phyloP scores from a whole-genome alignment of 345 rosid genomes.

The Corchorus olitorius region DNA sequence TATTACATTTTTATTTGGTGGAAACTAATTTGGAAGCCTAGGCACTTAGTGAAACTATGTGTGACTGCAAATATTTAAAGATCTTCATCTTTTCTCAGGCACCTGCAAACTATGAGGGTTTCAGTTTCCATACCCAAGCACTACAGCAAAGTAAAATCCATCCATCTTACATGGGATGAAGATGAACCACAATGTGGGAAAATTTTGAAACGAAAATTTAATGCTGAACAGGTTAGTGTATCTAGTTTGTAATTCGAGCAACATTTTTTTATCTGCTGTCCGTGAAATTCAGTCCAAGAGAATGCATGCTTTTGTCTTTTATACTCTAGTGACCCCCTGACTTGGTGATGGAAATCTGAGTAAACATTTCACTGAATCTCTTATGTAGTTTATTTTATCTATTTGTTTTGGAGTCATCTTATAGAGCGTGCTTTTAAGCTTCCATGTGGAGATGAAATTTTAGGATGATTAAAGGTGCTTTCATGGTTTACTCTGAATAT shows the following conservation, averaged over 20 bases:
- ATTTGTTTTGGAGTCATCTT: constrained; percentile 3
- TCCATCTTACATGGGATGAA: constrained; percentile 92
- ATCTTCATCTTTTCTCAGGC: constrained; percentile 46
- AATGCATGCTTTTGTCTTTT: not conserved
- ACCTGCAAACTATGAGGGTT: constrained; percentile 70
- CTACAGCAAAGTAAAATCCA: constrained; percentile 79
- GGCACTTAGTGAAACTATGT: not conserved
- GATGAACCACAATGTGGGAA: constrained; percentile 89
- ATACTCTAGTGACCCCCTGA: not conserved
- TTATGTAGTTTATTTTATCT: not conserved
- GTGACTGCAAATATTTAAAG: not conserved
- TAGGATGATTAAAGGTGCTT: not conserved
- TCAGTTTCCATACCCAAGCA: constrained; percentile 77
- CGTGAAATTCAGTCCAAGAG: constrained; percentile 1
- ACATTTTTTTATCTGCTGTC: not conserved
- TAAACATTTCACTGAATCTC: not conserved
- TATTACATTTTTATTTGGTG: not conserved
- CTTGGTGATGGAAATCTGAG: not conserved
- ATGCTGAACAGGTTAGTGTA: constrained; percentile 68
- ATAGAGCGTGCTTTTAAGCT: not conserved
- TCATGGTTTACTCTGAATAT: not conserved
- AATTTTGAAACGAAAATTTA: constrained; percentile 74
- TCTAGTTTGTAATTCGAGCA: not conserved
- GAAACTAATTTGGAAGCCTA: not conserved
- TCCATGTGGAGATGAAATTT: not conserved